Evolutionary conservation across 805 yeast species (phyloP), one percentile per base, ranked within the genome.

Genomic region (Pichia occidentalis): DNA sequence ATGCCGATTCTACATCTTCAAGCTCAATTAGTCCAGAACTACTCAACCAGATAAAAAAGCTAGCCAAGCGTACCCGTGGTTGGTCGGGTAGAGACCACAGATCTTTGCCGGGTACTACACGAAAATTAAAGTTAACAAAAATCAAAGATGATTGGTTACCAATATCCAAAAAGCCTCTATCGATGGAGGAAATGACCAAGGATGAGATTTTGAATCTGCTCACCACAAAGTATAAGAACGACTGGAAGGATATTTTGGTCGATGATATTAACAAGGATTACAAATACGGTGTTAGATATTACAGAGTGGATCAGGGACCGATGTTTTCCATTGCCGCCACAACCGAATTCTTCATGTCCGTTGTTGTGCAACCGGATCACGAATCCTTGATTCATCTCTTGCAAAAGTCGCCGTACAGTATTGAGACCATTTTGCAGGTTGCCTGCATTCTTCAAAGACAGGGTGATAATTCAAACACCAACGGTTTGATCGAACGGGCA

Each of bases 61-160:
- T 70, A 60, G 69, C 75, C 7, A 64, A 70, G 38, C 54, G 71
- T n/a, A 75, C 84, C 1, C 68, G 84, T 49, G 87, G 86, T 18
- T 85, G 95, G 95, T 82, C 86, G 31, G 95, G 95, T 0, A 72
- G 74, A 45, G 94, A 85, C 51, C 74, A 79, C 44, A 60, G 81
- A 33, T 63, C 75, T 5, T 73, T 84, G 3, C 95, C 95, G 0
- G 90, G 90, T 20, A 74, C 85, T 1, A 59, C 75, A 0, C 68
- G 86, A 45, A 81, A 82, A 48, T 60, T 85, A 33, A 64, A 72
- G 10, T 63, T 86, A 43, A 77, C 94, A 0, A 78, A 79, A 50
- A 75, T 85, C 31, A 72, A 82, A 53, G 87, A 82, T 43, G 88
- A 83, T 53, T 85, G 88, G 85, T 53, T 83, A 7, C 95, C 95